Base-by-base conservation (phyloP, 441 rosid genomes). In the Erodium trifolium region DNA sequence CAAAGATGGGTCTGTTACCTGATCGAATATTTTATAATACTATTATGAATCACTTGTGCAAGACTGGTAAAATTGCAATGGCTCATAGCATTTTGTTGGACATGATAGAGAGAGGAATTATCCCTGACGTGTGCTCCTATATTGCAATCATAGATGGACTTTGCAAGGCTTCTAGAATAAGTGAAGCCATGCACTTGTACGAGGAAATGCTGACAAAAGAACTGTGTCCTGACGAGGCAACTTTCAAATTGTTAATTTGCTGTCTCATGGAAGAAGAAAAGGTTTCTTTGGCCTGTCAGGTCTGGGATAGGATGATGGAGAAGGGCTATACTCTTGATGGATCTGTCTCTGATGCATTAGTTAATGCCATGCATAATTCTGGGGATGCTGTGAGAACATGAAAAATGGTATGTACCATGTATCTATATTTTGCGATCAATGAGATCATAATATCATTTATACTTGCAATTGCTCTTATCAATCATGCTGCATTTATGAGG, bases 231-330 rank as follows among this genome's bases (percentile, higher is more conserved):
- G 97, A 94, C 67, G 87, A 88, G 70, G 81, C 84, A 53, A 91
- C 97, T 63, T 94, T 82, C 75, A 91, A 87, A 76, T 83, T 94
- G 83, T 80, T 94, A 65, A 87, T 91, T 73, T 78, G 85, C 73
- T 91, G 92, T 59, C 97, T 91, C 67, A 59, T 91, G 51, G 72
- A 75, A 75, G 92, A 84, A 78, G 87, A 82, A 70, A 82, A 85
- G 68, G 41, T 86, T 68, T 70, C 86, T 34, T 45, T 70, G 55
- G 99, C 97, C 74, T 88, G 84, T 82, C 80, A 72, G 78, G 73
- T 91, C 70, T 94, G 99, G 99, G 97, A 90, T 85, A 84, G 86
- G 78, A 94, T 94, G 99, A 94, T 94, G 99, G 96, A 94, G 78
- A 88, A 80, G 79, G 97, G 99, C 67, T 88, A 87, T 75, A 88